Percentiles rank a stretch among this genome's conserved stretches.
phyloP scores from a whole-genome alignment of 768 basidiomycete species.

The Phylloporus sp. region DNA sequence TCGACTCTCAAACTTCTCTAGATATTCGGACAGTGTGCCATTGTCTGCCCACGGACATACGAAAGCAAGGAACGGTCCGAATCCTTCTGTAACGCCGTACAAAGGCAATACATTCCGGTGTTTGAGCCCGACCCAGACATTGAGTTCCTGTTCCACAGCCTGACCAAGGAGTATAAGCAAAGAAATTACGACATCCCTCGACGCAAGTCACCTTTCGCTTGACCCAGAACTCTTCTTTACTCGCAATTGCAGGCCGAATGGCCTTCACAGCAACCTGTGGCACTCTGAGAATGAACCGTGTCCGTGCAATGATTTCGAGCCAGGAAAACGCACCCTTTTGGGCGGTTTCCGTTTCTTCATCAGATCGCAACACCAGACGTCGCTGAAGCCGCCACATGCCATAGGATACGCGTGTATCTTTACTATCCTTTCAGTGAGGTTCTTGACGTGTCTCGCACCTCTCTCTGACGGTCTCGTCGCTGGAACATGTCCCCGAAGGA shows the following conservation, averaged over 20 bases:
- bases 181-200: background rate
- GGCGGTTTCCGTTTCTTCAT: background rate
- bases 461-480: too few species aligned
- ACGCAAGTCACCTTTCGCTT: constrained; percentile 14
- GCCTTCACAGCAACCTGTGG: constrained; percentile 27
- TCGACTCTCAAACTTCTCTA: constrained; percentile 13
- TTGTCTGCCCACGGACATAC: constrained; percentile 33
- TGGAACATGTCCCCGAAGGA: background rate
- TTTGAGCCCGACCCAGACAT: constrained; percentile 26
- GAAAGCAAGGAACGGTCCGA: constrained; percentile 28
- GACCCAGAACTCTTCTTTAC: background rate
- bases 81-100: constrained; percentile 23
- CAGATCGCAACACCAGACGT: constrained; percentile 24
- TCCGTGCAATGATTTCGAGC: background rate
- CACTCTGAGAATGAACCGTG: background rate
- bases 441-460: background rate
- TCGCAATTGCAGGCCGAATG: constrained; percentile 10
- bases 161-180: constrained; percentile 7
- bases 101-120: constrained; percentile 32
- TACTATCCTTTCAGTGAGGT: constrained; percentile 17
- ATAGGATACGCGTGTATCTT: constrained; percentile 17
- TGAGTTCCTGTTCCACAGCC: constrained; percentile 27
- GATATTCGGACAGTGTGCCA: constrained; percentile 28
- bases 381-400: constrained; percentile 29
- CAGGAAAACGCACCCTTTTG: constrained; percentile 8